Conservation (phyloP, 1,284 basidiomycete species). For the Caloboletus firmus region DNA sequence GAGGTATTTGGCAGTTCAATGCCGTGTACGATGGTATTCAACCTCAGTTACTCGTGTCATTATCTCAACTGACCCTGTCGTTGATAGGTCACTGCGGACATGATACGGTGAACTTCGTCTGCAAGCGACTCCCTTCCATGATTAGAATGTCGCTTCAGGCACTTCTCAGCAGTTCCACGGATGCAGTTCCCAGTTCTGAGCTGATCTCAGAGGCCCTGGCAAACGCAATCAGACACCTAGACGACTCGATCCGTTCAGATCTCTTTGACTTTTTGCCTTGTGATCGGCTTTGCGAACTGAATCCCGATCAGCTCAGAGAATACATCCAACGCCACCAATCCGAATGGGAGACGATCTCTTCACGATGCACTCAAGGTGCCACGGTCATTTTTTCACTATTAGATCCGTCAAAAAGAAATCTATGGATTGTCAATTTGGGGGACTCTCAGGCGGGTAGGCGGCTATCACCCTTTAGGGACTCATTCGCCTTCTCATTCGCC, state of each 20-base stretch:
- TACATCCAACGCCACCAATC: conserved; percentile 26
- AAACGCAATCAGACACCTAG: conserved; percentile 42
- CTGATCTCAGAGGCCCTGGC: conserved; percentile 46
- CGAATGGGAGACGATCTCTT: conserved; percentile 34
- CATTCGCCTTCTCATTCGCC: conserved; percentile 12
- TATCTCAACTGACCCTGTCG: conserved; percentile 13
- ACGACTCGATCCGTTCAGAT: conserved; percentile 44
- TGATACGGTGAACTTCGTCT: conserved; percentile 55
- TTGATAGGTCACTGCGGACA: conserved; percentile 59
- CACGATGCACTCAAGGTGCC: conserved; percentile 59
- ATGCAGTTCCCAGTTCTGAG: conserved; percentile 35
- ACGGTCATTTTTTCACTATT: conserved; percentile 58
- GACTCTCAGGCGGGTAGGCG: conserved; percentile 61
- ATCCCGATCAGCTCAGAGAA: conserved; percentile 26
- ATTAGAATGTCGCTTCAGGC: conserved; percentile 45
- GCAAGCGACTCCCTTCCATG: conserved; percentile 45
- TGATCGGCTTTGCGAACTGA: conserved; percentile 31
- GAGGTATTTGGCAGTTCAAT: conserved; percentile 58
- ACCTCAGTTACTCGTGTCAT: background rate
- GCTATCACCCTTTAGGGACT: background rate
- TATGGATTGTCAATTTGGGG: conserved; percentile 69
- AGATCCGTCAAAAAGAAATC: conserved; percentile 49
- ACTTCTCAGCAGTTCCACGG: conserved; percentile 36
- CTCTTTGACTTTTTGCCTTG: conserved; percentile 48
- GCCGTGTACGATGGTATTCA: conserved; percentile 60